Conservation (phyloP, 2,329 filamentous ascomycete genomes). For the Aspergillus sp. region DNA sequence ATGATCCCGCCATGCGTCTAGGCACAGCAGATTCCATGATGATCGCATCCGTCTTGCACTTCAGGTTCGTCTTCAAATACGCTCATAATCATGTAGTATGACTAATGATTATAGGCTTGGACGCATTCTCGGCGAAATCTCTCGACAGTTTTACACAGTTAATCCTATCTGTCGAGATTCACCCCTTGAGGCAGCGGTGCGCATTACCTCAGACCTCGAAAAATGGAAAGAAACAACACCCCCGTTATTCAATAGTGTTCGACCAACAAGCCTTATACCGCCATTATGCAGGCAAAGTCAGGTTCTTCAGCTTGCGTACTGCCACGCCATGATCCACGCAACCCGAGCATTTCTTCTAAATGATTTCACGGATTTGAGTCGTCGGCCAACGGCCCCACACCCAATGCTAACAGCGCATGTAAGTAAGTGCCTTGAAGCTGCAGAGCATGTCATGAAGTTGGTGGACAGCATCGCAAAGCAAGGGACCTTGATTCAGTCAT, state of each 20-base stretch:
- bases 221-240: constrained; percentile 43
- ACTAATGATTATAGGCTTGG: constrained; percentile 46
- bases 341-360: constrained; percentile 43
- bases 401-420: constrained; percentile 43
- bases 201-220: constrained; percentile 41
- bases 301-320: constrained; percentile 44
- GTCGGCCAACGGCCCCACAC: constrained; percentile 34
- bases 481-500: constrained; percentile 43
- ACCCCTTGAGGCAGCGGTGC: constrained; percentile 38
- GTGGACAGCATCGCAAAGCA: constrained; percentile 43
- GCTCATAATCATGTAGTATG: not conserved
- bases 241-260: constrained; percentile 42
- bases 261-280: constrained; percentile 42
- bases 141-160: constrained; percentile 51
- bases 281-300: constrained; percentile 45
- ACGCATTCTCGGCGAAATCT: constrained; percentile 53
- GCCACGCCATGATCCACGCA: constrained; percentile 45
- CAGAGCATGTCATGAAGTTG: constrained; percentile 45
- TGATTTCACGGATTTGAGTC: constrained; percentile 42
- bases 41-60: constrained; percentile 45
- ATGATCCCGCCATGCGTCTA: constrained; percentile 41
- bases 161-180: constrained; percentile 36
- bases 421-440: constrained; percentile 50
- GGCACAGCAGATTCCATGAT: constrained; percentile 45
- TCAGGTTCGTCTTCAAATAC: constrained; percentile 30